Evolutionary conservation across 768 basidiomycete genomes (phyloP), one percentile per base, ranked within the genome.

Genomic region (Amanita muscaria): DNA sequence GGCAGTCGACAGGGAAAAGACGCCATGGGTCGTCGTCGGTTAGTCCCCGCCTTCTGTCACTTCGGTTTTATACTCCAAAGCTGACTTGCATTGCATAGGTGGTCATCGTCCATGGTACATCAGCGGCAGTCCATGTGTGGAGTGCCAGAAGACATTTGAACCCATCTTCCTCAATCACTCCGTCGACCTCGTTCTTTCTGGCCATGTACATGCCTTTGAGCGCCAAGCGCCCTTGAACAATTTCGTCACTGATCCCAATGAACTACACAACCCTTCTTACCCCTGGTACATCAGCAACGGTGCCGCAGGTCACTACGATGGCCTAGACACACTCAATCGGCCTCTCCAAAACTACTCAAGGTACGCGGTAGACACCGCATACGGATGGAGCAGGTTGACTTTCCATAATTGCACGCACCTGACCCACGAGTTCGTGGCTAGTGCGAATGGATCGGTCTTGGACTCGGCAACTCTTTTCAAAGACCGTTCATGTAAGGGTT

Each of bases 251-350:
- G 54, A 55, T 36, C 49, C 47, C 8, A 49, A 42, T 7, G 54
- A 43, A 15, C 41, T 55, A n/a, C 38, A 55, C 24, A 53, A 51
- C 40, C 52, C 54, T 15, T 40, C 29, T 16, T 45, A 34, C 9
- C 49, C 54, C 3, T 55, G 52, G 54, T 53, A 53, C 42, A 53
- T 55, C 25, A 49, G 46, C 1, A 53, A 55, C 37, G 54, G 52
- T 21, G 54, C 52, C 4, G 52, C 50, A n/a, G 52, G 54, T 5
- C 52, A 56, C 47, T 56, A 56, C 39, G 52, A 56, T 30, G 54
- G 54, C 12, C 41, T 53, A 15, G 50, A 53, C 18, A 44, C 42
- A 1, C 42, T 53, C 31, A 7, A 19, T 15, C n/a, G 5, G 12
- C 41, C 41, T n/a, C 21, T 42, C 19, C 30, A 23, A 21, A 24